phyloP scores from a whole-genome alignment of 306 rosid genomes.

The Dalbergia cultrata region DNA sequence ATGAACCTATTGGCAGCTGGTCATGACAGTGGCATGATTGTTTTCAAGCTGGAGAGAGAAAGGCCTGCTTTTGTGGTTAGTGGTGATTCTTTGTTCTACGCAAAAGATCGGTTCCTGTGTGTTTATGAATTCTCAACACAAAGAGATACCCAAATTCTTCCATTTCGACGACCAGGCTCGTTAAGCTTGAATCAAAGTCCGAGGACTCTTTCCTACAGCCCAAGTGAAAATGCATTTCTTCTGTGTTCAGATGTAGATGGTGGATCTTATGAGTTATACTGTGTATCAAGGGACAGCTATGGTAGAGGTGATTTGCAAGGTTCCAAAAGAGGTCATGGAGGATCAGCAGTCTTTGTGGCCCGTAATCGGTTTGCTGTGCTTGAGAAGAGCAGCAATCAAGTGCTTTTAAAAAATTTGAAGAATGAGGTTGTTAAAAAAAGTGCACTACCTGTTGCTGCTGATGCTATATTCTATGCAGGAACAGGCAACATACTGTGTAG shows the following conservation, averaged over 20 bases:
- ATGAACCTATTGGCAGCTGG: slow-evolving; percentile 98
- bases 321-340: slow-evolving; percentile 86
- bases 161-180: slow-evolving; percentile 91
- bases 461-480: slow-evolving; percentile 95
- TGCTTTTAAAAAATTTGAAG: slow-evolving; percentile 72
- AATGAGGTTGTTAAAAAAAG: slow-evolving; percentile 83
- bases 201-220: slow-evolving; percentile 85
- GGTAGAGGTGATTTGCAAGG: slow-evolving; percentile 86
- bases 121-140: slow-evolving; percentile 81
- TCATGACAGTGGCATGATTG: slow-evolving; percentile 98
- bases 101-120: slow-evolving; percentile 88
- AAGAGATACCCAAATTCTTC: slow-evolving; percentile 83
- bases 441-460: slow-evolving; percentile 72
- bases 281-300: slow-evolving; percentile 75
- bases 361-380: slow-evolving; percentile 96
- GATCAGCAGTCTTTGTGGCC: slow-evolving; percentile 90
- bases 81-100: slow-evolving; percentile 81
- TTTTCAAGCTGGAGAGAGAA: slow-evolving; percentile 94
- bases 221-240: slow-evolving; percentile 92
- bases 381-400: slow-evolving; percentile 83
- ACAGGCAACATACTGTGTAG: slow-evolving; percentile 87
- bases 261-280: slow-evolving; percentile 87
- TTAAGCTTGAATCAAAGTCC: slow-evolving; percentile 83
- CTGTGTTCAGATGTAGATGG: slow-evolving; percentile 90
- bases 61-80: slow-evolving; percentile 91